Base-by-base conservation (phyloP, 2,329 filamentous ascomycete genomes). In the Orbilia javanica region DNA sequence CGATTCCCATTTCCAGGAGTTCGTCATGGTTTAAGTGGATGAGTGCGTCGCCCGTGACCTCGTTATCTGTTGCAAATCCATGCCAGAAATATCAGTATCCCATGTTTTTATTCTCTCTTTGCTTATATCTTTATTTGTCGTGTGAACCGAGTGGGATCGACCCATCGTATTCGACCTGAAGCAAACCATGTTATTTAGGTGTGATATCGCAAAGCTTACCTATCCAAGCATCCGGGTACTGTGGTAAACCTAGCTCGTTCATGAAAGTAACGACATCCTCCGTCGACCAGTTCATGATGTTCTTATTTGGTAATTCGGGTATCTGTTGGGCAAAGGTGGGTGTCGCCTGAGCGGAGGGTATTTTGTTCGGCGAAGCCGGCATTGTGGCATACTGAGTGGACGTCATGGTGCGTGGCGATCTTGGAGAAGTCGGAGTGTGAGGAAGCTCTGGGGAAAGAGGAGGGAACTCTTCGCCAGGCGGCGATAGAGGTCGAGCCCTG, bases 261-360 rank as follows among this genome's bases (percentile, higher is more conserved):
- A 97, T 89, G 83, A 96, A 98, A 82, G 97, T 93, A 80, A 93
- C 93, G 85, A 93, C 94, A 85, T 98, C 93, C 76, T 96, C 93
- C 15, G 90, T 91, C 1, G 90, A 91, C 92, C 92, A 96, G 82
- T 93, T 90, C 34, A 90, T 90, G 81, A 95, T 92, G 82, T 92
- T 89, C 57, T 91, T 92, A 82, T 92, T 90, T 81, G 92, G 92
- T 36, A 78, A 18, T 25, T 78, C 74, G 63, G 74, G 62, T 80
- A 92, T 69, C 13, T 63, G 34, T 11, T 68, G 44, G 22, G 44
- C 65, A 29, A 79, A 79, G 18, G 75, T 79, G 8, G 75, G 75
- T 42, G 75, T 79, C 64, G 68, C 69, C 75, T 79, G 75, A 65
- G 75, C 75, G 13, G 75, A 79, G 10, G 75, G 69, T 39, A 74